Percentiles rank a stretch among this genome's conserved stretches.
Conservation (phyloP, 2,329 filamentous ascomycete genomes). For the Ophiostoma novo-ulmi region DNA sequence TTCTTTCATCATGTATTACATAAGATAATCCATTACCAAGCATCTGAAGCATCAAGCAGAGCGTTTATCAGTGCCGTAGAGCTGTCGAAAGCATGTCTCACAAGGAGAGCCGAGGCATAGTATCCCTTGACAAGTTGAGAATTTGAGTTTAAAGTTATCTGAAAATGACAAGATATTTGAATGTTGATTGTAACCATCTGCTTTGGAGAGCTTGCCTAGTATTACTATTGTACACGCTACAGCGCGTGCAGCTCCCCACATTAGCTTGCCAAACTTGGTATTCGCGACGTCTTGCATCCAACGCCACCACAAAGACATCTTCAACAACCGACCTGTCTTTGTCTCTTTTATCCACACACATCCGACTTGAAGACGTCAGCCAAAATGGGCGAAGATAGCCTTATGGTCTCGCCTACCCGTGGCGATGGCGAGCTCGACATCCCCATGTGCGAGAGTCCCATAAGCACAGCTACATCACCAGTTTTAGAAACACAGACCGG, state of each 20-base stretch:
- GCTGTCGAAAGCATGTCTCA: background rate
- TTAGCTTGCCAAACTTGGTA: too few relatives aligned
- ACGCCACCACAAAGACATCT: too few relatives aligned
- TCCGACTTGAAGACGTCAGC: background rate
- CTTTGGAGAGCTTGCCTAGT: too few relatives aligned
- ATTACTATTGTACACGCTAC: too few relatives aligned
- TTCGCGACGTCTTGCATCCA: too few relatives aligned
- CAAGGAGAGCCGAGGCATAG: too few relatives aligned
- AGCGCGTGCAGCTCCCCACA: too few relatives aligned
- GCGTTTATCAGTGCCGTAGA: background rate
- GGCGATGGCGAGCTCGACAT: background rate
- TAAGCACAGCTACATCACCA: background rate
- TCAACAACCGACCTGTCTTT: background rate
- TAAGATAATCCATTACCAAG: background rate
- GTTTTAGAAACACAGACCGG: background rate
- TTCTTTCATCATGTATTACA: background rate
- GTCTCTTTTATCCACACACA: background rate
- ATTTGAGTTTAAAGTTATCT: too few relatives aligned
- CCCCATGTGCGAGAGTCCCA: conserved; percentile 8
- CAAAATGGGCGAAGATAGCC: conserved; percentile 15
- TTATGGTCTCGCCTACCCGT: conserved; percentile 18
- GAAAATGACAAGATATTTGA: too few relatives aligned
- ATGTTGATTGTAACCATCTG: too few relatives aligned
- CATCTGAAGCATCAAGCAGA: background rate
- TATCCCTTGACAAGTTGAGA: too few relatives aligned